Base-by-base conservation (phyloP, 148 eudicot species). In the Fagopyrum homotropicum region DNA sequence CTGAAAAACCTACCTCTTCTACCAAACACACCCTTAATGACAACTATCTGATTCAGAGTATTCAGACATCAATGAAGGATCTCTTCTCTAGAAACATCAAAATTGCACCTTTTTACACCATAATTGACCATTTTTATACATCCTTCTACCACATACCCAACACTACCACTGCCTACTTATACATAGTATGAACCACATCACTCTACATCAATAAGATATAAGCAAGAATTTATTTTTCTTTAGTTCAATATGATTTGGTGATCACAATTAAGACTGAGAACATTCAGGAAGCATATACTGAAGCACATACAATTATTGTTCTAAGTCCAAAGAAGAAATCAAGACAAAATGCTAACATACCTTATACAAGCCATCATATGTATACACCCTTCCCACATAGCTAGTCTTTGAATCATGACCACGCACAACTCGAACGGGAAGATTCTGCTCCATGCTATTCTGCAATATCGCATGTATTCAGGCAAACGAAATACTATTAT, bases 291-390 rank as follows among this genome's bases (percentile, higher is more conserved):
- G 9, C 7, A 11, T 8, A 30, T 30, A 11, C 4, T 10, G 6
- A 15, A 5, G 43, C 71, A 66, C 0, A 66, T 35, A 40, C 71
- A 66, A 6, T 14, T 40, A 7, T 4, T 40, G 47, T 4, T 15
- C 19, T 17, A 50, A 45, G 5, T 43, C 16, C 17, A 50, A 52
- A 9, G 45, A 55, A 74, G 26, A 57, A 44, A 12, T 44, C 22
- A 11, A 30, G 1, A 30, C 45, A 73, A 4, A 66, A 40, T 12
- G 15, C 69, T 19, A 29, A 9, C 47, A 40, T 82, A 92, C 98
- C 89, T 89, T 79, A 45, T 92, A 92, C 64, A 87, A 70, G 16
- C 90, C 90, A 80, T 83, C 86, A 73, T 87, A 87, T 3, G 86
- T 87, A 77, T 85, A 87, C 16, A 87, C 84, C 79, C 75, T 85